Evolutionary conservation across 345 rosid genomes (phyloP).

Genomic region (Erysimum cheiranthoides): DNA sequence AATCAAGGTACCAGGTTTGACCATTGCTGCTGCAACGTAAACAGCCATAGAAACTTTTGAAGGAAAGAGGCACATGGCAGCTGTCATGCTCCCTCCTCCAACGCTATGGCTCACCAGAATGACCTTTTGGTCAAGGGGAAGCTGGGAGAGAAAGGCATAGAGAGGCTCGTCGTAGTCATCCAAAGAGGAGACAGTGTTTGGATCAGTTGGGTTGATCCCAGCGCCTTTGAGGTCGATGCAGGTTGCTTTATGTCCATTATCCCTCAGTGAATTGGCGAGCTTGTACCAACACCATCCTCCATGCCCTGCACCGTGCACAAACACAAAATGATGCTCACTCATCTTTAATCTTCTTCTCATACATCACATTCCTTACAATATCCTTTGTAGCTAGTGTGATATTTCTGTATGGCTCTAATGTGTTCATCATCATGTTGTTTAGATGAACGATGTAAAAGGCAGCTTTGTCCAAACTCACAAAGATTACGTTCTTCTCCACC

Average conservation of each 20-base stretch:
- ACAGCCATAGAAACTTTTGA: conserved; percentile 51
- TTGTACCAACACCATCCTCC: conserved; percentile 72
- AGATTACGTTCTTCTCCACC: conserved; percentile 17
- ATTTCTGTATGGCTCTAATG: conserved; percentile 24
- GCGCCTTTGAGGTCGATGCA: conserved; percentile 55
- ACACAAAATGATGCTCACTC: conserved; percentile 47
- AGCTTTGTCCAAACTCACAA: conserved; percentile 12
- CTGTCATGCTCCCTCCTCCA: conserved; percentile 55
- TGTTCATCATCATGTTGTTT: conserved; percentile 22
- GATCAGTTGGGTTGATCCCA: conserved; percentile 51
- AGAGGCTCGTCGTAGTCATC: conserved; percentile 56
- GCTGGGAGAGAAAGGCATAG: conserved; percentile 41
- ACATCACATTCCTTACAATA: neutral
- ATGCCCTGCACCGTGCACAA: conserved; percentile 55
- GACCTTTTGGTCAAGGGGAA: conserved; percentile 50
- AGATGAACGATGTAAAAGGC: conserved; percentile 15
- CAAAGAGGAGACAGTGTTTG: conserved; percentile 48
- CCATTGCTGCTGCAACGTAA: conserved; percentile 54
- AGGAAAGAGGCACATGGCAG: conserved; percentile 49
- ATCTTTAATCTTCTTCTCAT: conserved; percentile 12
- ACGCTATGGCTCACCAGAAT: conserved; percentile 59
- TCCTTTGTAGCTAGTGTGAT: conserved; percentile 26
- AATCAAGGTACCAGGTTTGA: conserved; percentile 45
- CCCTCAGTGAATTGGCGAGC: conserved; percentile 47
- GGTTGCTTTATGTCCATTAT: conserved; percentile 49